Conservation (phyloP, 2,329 filamentous ascomycete species). For the Aureobasidium sp. region DNA sequence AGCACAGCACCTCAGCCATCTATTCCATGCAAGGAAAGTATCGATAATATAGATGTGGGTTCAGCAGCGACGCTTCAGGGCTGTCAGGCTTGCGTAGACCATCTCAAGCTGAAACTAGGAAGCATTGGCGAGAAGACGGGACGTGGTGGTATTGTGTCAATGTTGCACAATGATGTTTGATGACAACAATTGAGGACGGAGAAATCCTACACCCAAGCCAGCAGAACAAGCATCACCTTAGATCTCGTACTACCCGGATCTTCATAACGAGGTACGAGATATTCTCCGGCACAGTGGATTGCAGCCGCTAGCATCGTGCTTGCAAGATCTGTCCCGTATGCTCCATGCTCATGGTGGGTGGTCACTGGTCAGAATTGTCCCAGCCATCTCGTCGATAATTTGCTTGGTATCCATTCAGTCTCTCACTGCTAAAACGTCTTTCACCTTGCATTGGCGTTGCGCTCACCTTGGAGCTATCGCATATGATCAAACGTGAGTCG, state of each 20-base stretch:
- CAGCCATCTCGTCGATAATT: background rate
- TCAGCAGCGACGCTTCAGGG: background rate
- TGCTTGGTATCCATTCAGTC: background rate
- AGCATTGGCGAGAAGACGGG: background rate
- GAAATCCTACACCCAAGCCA: background rate
- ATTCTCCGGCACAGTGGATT: background rate
- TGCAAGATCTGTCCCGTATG: background rate
- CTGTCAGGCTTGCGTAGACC: background rate
- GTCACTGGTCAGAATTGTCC: background rate
- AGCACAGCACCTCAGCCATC: background rate
- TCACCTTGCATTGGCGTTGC: background rate
- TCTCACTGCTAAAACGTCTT: background rate
- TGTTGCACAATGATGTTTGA: background rate
- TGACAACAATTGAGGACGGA: background rate
- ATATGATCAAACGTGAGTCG: background rate
- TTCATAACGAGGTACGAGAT: background rate
- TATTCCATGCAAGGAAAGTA: background rate
- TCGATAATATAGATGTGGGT: background rate
- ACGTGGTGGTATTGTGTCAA: background rate
- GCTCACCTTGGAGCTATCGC: background rate
- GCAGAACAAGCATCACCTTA: slow-evolving; percentile 6
- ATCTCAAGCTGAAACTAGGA: background rate
- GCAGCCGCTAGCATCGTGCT: background rate
- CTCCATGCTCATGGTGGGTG: background rate
- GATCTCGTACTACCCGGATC: slow-evolving; percentile 2